Conservation (phyloP, 164 flowering plant species). For the Umbilicus rupestris region DNA sequence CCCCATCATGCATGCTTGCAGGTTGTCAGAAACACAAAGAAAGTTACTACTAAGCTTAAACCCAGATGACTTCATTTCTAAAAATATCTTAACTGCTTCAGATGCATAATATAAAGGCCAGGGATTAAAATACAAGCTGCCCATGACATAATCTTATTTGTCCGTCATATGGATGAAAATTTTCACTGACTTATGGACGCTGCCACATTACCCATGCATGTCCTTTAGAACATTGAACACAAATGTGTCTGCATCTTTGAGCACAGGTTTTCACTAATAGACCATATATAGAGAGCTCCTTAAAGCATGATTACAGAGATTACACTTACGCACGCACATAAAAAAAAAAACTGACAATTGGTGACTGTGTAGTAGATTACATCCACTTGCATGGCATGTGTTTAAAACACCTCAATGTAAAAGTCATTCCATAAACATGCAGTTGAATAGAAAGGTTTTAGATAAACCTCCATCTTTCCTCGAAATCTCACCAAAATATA, state of each 20-base stretch:
- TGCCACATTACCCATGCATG: slow-evolving; percentile 91
- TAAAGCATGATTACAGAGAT: slow-evolving; percentile 44
- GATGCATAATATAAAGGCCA: slow-evolving; percentile 44
- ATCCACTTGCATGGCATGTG: slow-evolving; percentile 40
- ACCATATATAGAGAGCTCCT: slow-evolving; percentile 67
- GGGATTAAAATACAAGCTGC: slow-evolving; percentile 60
- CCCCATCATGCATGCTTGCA: slow-evolving; percentile 68
- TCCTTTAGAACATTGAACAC: slow-evolving; percentile 56
- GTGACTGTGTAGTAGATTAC: slow-evolving; percentile 39
- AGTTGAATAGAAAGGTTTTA: slow-evolving; percentile 30
- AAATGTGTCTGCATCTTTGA: slow-evolving; percentile 39
- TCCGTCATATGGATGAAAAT: slow-evolving; percentile 35
- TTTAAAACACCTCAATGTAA: slow-evolving; percentile 43
- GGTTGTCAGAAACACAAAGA: slow-evolving; percentile 54
- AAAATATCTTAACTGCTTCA: slow-evolving; percentile 49
- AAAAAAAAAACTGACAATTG: slow-evolving; percentile 53
- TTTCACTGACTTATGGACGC: slow-evolving; percentile 36
- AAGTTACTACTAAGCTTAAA: slow-evolving; percentile 51
- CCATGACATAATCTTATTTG: slow-evolving; percentile 69
- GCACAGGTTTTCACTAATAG: slow-evolving; percentile 40
- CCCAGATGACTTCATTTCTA: slow-evolving; percentile 51
- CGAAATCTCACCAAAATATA: slow-evolving; percentile 43
- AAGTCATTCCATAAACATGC: slow-evolving; percentile 62
- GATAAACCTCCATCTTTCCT: slow-evolving; percentile 24
- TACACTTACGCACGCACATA: slow-evolving; percentile 42